Base-by-base conservation (phyloP, 1,284 basidiomycete species). In the Ceratobasidium sp. region DNA sequence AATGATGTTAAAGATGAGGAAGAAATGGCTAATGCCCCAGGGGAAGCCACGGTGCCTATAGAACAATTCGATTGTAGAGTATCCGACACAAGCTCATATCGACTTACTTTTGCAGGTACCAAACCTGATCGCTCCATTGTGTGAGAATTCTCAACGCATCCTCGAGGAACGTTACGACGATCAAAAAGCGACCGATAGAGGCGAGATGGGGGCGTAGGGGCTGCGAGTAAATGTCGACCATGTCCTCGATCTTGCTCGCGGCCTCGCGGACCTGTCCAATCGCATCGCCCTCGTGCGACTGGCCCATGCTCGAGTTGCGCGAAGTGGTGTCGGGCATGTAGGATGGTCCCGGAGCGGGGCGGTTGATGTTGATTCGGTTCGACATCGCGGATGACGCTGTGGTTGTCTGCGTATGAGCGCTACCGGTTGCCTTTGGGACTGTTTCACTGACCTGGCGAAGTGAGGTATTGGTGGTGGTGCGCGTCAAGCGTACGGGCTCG, bases 101-200 rank as follows among this genome's bases (percentile, higher is more conserved):
- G 14, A 87, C 91, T 80, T 79, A 94, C 94, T 90, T 91, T 83
- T 96, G 93, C 79, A 98, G 85, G 83, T 98, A 98, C 94, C 96
- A 98, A 68, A 96, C 88, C 84, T 99, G 97, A 84, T 99, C 97
- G 68, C 88, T 82, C 95, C 95, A 98, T 83, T 98, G 97, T 11
- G 95, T 95, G 76, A 94, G 77, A 82, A 99, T 99, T 79, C 97
- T 87, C 81, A 98, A 84, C 13, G 97, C 95, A 82, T 99, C 97
- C 85, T 99, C 97, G 81, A 97, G 85, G 85, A 99, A 99, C 5
- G 97, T 99, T 54, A 98, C 95, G 73, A 99, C 95, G 82, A 99
- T 99, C 78, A 99, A 84, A 84, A 98, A 98, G 78, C 98, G 89
- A 76, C 96, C 98, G 81, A 98, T 91, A 64, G 95, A 92, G 37